Base-by-base conservation (phyloP, 164 flowering plant genomes). In the Amborella trichopoda region DNA sequence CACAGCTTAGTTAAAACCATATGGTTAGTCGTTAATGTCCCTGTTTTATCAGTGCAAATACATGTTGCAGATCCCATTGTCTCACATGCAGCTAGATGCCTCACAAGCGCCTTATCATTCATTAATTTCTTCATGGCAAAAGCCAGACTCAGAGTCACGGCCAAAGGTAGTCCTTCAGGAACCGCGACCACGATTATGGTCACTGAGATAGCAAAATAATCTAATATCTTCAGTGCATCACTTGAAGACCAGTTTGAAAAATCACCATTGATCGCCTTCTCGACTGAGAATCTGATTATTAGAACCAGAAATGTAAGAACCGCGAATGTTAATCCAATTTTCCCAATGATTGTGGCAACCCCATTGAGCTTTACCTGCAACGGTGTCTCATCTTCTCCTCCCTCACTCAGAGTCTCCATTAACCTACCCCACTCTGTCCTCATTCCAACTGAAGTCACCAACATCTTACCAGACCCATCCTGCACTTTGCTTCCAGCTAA, bases 11-110 rank as follows among this genome's bases (percentile, higher is more conserved):
- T 26, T 6, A 71, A 72, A 23, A 62, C 68, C 76, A 74, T 74
- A 46, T 67, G 72, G 57, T 68, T 71, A 30, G 76, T 74, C 19
- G 77, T 75, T 49, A 75, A 54, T 10, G 80, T 75, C 16, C 80
- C 80, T n/a, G 80, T 75, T 50, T 75, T 75, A 54, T 72, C 80
- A 0, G 77, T 71, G 59, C 80, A 75, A 30, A 72, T 72, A 56
- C 67, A 56, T 18, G 46, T 69, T 18, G 71, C 74, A 42, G 80
- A 75, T 22, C 77, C 80, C 80, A 75, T 75, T 14, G 80, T 75
- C 43, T 75, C 80, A 69, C 80, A 75, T 14, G 80, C 77, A 24
- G 77, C 58, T 6, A 74, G 72, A 58, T 62, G 74, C 39, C 74
- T 49, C 18, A 72, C 77, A 10, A 72, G 64, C 38, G 77, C 80